Evolutionary conservation across 1,284 basidiomycete species (phyloP), one percentile per base, ranked within the genome.

Genomic region (Boletus calvinii): DNA sequence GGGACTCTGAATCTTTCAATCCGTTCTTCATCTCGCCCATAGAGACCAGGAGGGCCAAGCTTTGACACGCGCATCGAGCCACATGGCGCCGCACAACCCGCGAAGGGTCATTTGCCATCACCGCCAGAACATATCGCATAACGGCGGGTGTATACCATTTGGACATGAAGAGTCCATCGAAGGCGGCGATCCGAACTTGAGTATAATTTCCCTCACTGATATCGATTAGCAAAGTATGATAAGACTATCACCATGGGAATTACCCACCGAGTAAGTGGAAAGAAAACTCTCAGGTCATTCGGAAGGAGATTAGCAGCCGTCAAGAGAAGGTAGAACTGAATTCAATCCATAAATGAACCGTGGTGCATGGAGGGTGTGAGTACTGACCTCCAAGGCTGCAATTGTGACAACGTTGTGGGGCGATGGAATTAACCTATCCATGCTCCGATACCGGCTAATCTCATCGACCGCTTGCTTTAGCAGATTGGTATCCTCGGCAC

Each of bases 351-450:
- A 46, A 54, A 58, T 53, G 46, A 29, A 47, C 26, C 24, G 29
- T 31, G 44, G 12, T 44, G 29, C 38, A 45, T 46, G 20, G 2
- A 48, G 9, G 22, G 36, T 18, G 40, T 20, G 29, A 58, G 42
- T 9, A 69, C 80, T 57, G 57, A 94, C 92, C 80, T 95, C 91
- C 46, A 98, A 74, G 4, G 87, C 87, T 29, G 96, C 93, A 49
- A 94, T 80, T 0, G 95, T 95, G 36, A 99, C 87, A 22, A 94
- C 84, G 64, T 99, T 99, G 65, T 98, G 94, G 55, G 86, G 88
- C 4, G 95, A 97, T 3, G 97, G 93, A 50, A 99, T 95, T 15
- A 99, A 78, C 52, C 94, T 80, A 69, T 99, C 97, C 81, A 98
- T 92, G 59, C 87, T 93, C 55, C 94, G 87, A 68, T 95, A 94